These are phyloP conservation scores for Penicillium coprophilum DNA, from an alignment of 495 filamentous ascomycete genomes.

Conservation along the genomic window DNA sequence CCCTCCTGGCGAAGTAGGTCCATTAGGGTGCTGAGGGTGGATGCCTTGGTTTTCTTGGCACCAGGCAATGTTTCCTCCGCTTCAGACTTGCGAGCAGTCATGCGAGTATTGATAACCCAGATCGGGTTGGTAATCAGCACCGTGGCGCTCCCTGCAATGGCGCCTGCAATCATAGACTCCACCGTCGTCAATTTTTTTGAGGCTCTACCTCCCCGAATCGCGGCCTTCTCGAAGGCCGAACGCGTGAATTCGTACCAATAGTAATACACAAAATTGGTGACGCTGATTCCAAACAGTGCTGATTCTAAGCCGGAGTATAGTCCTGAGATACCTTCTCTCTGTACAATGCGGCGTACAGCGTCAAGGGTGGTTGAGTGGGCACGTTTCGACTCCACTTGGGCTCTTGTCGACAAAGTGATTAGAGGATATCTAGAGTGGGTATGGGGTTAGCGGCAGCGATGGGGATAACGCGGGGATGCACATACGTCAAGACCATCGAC, in stretches of 20 bases:
- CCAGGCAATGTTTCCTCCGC: constrained; percentile 54
- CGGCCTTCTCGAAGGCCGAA: constrained; percentile 80
- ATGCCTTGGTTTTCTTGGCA: constrained; percentile 53
- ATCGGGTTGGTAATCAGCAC: constrained; percentile 97
- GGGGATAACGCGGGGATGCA: constrained; percentile 26
- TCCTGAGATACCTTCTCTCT: constrained; percentile 83
- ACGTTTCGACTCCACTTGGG: constrained; percentile 95
- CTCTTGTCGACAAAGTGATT: constrained; percentile 95
- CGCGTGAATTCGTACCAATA: constrained; percentile 99
- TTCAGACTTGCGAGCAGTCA: constrained; percentile 80
- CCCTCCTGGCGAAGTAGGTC: constrained; percentile 78
- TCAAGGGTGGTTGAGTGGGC: constrained; percentile 78
- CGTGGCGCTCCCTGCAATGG: constrained; percentile 90
- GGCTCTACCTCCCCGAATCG: constrained; percentile 68
- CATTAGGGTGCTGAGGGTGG: constrained; percentile 76
- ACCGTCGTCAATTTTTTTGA: constrained; percentile 82
- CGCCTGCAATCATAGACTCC: constrained; percentile 91
- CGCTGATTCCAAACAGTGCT: constrained; percentile 93
- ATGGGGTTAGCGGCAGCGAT: constrained; percentile 19
- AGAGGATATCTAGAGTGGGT: constrained; percentile 74
- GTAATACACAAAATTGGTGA: constrained; percentile 99
- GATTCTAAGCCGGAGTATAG: constrained; percentile 87
- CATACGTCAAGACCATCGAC: constrained; percentile 92
- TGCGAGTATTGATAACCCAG: constrained; percentile 97
- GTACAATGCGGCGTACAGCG: constrained; percentile 81